phyloP scores from a whole-genome alignment of 208 protist genomes.

The Herpetomonas muscarum region DNA sequence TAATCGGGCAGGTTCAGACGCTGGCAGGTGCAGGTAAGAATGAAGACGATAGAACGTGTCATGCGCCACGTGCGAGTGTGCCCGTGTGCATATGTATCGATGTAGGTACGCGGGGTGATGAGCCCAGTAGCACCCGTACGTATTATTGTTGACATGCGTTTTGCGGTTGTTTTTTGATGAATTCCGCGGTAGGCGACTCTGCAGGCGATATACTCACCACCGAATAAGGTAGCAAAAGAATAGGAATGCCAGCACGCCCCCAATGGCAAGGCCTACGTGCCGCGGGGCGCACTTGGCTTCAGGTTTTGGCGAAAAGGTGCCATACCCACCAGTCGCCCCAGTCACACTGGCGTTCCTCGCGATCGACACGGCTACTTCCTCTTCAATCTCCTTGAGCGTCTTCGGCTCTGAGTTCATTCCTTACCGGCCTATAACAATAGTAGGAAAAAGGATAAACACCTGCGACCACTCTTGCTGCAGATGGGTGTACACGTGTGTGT shows the following conservation, averaged over 20 bases:
- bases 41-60: too few species aligned
- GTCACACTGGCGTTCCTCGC: background rate
- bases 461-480: too few species aligned
- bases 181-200: too few species aligned
- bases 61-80: too few species aligned
- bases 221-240: conserved; percentile 3
- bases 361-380: conserved; percentile 17
- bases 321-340: conserved; percentile 1
- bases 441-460: background rate
- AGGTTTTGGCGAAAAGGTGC: conserved; percentile 7
- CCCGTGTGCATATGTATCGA: background rate
- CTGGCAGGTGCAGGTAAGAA: too few species aligned
- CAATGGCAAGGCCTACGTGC: background rate
- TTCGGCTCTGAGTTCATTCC: conserved; percentile 6
- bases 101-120: background rate
- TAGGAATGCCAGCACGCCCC: conserved; percentile 3
- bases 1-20: too few species aligned
- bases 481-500: too few species aligned
- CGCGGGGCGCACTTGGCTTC: background rate
- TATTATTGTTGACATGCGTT: too few species aligned
- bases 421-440: too few species aligned
- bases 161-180: background rate
- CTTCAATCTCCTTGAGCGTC: conserved; percentile 16
- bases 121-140: background rate
- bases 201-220: too few species aligned